Conservation (phyloP, 192 early-diverging fungal species). For the Umbelopsis sp. region DNA sequence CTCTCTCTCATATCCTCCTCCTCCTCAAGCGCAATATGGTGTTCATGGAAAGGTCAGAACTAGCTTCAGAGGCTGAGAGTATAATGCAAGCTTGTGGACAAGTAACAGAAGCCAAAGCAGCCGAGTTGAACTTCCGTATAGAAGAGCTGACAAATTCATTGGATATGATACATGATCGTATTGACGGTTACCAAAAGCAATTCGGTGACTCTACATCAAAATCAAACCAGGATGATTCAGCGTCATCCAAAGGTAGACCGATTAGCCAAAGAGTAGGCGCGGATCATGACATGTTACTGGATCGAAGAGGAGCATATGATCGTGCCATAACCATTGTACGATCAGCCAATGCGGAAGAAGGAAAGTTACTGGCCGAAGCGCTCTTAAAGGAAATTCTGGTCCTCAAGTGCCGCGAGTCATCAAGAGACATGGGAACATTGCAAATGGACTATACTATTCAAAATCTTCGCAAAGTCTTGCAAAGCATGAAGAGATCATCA, state of each 20-base stretch:
- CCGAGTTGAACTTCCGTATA: neutral
- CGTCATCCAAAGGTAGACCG: neutral
- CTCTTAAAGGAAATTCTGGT: neutral
- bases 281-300: neutral
- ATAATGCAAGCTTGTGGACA: neutral
- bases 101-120: neutral
- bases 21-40: neutral
- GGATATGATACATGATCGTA: neutral
- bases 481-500: neutral
- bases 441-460: conserved; percentile 7
- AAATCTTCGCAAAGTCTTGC: neutral
- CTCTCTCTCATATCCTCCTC: neutral
- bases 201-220: neutral
- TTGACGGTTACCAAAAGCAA: neutral
- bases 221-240: neutral
- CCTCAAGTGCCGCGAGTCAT: neutral
- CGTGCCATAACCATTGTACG: conserved; percentile 3
- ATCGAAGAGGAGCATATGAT: conserved; percentile 4
- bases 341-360: neutral
- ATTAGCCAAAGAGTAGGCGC: neutral
- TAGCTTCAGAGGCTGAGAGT: neutral
- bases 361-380: neutral
- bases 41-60: neutral
- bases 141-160: neutral
- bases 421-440: neutral